Evolutionary conservation across 768 basidiomycete species (phyloP).

Genomic region (Leccinum pellstonianum): DNA sequence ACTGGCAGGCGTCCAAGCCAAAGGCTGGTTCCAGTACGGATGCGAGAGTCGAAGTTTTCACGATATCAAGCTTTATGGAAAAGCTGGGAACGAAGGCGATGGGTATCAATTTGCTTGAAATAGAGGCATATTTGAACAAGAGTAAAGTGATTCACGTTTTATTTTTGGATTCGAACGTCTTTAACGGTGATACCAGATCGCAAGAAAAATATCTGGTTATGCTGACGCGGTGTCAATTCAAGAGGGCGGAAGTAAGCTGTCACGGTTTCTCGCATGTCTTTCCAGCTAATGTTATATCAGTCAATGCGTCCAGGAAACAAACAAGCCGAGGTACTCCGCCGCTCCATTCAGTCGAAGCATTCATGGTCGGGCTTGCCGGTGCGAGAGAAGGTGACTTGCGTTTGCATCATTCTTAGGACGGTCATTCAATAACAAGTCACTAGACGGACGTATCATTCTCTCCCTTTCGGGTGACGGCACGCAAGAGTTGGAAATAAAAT

Average conservation of each 20-base stretch:
- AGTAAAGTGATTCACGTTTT: slow-evolving; percentile 72
- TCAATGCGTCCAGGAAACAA: slow-evolving; percentile 2
- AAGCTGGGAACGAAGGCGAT: slow-evolving; percentile 64
- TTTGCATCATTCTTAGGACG: background rate
- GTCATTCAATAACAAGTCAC: background rate
- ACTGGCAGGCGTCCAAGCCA: slow-evolving; percentile 43
- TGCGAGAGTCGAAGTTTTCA: slow-evolving; percentile 59
- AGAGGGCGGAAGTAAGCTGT: slow-evolving; percentile 30
- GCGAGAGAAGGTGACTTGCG: slow-evolving; percentile 60
- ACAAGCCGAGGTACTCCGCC: slow-evolving; percentile 58
- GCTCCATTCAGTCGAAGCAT: slow-evolving; percentile 76
- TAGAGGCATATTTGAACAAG: slow-evolving; percentile 74
- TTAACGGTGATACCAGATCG: slow-evolving; percentile 43
- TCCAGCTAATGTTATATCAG: slow-evolving; percentile 10
- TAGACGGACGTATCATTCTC: slow-evolving; percentile 78
- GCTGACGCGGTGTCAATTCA: slow-evolving; percentile 58
- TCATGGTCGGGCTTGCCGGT: slow-evolving; percentile 74
- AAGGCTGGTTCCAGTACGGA: slow-evolving; percentile 13
- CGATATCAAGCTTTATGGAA: slow-evolving; percentile 61
- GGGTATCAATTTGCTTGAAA: slow-evolving; percentile 80
- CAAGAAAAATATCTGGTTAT: slow-evolving; percentile 84
- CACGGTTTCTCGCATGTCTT: background rate
- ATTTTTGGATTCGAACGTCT: background rate
- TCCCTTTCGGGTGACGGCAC: slow-evolving; percentile 39
- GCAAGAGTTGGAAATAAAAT: slow-evolving; percentile 67